Evolutionary conservation across 1,284 basidiomycete species (phyloP).

Genomic region (Cutaneotrichosporon sp.): DNA sequence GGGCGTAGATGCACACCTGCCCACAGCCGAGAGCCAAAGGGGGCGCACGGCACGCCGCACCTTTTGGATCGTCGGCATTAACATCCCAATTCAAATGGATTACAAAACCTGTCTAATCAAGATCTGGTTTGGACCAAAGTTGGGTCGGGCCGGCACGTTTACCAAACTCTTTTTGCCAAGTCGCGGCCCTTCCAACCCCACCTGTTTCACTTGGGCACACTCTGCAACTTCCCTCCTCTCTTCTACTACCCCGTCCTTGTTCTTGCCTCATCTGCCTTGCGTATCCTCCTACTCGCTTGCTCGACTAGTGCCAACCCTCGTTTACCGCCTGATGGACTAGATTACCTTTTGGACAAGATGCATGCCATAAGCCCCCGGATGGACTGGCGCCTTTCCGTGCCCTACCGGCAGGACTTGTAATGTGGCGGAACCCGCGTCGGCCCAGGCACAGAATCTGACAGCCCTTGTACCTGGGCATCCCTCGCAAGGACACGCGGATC

Average conservation of each 20-base stretch:
- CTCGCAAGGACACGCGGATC: neutral
- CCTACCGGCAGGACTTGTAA: neutral
- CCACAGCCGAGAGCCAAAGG: too few relatives aligned
- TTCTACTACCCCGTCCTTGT: neutral
- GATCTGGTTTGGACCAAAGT: too few relatives aligned
- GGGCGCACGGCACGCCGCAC: neutral
- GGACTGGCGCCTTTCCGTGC: neutral
- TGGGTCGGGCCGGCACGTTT: neutral
- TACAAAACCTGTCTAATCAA: too few relatives aligned
- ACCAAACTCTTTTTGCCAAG: neutral
- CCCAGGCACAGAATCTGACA: neutral
- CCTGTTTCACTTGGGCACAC: slow-evolving; percentile 7
- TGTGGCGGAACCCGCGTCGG: neutral
- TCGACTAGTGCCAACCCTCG: too few relatives aligned
- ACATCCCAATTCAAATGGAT: neutral
- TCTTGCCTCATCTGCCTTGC: neutral
- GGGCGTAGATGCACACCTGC: neutral
- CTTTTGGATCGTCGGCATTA: neutral
- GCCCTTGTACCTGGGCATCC: neutral
- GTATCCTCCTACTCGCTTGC: too few relatives aligned
- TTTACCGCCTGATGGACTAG: neutral
- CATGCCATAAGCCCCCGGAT: neutral
- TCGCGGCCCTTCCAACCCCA: slow-evolving; percentile 4
- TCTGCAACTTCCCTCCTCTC: neutral
- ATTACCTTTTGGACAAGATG: neutral